Conservation (phyloP, 2,329 filamentous ascomycete species). For the Fonsecaea nubica region DNA sequence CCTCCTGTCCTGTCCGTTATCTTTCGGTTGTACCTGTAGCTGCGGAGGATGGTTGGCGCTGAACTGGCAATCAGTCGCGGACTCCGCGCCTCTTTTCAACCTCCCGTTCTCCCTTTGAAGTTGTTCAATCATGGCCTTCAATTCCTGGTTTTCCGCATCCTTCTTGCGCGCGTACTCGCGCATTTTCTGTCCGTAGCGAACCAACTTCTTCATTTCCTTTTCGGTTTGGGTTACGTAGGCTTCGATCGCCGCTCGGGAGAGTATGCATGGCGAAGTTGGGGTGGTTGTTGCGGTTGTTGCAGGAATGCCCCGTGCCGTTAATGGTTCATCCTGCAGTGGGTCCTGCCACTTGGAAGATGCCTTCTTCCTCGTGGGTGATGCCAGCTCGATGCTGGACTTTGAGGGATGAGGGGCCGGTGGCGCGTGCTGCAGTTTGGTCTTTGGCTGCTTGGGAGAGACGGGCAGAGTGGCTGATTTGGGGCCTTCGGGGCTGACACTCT, state of each 20-base stretch:
- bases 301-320: not conserved
- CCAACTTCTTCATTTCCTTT: constrained; percentile 65
- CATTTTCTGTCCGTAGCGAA: constrained; percentile 55
- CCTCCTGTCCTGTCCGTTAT: not conserved
- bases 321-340: not conserved
- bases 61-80: not conserved
- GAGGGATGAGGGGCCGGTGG: constrained; percentile 43
- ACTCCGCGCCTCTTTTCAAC: constrained; percentile 1
- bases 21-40: not conserved
- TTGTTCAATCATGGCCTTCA: constrained; percentile 31
- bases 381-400: constrained; percentile 14
- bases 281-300: no score
- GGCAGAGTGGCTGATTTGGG: not conserved
- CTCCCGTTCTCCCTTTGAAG: constrained; percentile 29
- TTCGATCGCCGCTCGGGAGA: constrained; percentile 56
- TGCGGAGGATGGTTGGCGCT: not conserved
- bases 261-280: not conserved
- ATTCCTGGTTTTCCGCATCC: constrained; percentile 36
- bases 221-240: constrained; percentile 64
- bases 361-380: not conserved
- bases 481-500: constrained; percentile 41
- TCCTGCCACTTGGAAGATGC: not conserved
- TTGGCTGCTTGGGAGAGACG: not conserved
- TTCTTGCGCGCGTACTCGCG: constrained; percentile 35
- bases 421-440: constrained; percentile 44